Percentiles rank a stretch among this genome's conserved stretches.
Evolutionary conservation across 176 grass and related monocot species (phyloP).

Genomic region (Oryza meridionalis): DNA sequence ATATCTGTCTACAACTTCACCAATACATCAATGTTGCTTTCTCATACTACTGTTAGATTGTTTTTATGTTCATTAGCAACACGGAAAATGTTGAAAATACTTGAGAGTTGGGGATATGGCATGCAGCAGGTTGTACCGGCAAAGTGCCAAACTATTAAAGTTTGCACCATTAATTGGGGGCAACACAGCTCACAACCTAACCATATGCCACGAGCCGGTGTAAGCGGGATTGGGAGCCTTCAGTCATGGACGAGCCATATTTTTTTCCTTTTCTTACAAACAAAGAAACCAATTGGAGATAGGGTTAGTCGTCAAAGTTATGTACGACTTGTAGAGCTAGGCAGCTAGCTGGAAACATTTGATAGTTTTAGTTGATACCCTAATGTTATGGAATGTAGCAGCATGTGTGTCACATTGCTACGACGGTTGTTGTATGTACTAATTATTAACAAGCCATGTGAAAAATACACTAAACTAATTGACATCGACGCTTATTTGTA

Average conservation of each 20-base stretch:
- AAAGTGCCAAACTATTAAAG: background rate
- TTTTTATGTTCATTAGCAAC: background rate
- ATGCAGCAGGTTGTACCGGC: background rate
- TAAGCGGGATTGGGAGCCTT: constrained; percentile 5
- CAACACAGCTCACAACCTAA: constrained; percentile 22
- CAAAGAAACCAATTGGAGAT: background rate
- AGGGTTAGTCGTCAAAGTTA: background rate
- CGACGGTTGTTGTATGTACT: background rate
- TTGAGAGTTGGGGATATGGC: too few species aligned
- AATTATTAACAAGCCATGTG: background rate
- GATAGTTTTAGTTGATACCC: background rate
- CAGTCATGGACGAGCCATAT: background rate
- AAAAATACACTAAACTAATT: background rate
- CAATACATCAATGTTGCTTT: too few species aligned
- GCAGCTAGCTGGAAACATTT: background rate
- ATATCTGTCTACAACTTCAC: too few species aligned
- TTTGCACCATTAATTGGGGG: background rate
- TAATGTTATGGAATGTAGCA: background rate
- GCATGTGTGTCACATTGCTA: background rate
- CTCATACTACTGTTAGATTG: too few species aligned
- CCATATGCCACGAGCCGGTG: constrained; percentile 14
- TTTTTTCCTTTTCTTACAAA: background rate
- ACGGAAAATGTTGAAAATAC: background rate
- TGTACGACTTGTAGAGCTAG: background rate
- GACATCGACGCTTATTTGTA: background rate